Evolutionary conservation across 257 asterid species (phyloP), one percentile per base, ranked within the genome.

Genomic region (Vinca minor): DNA sequence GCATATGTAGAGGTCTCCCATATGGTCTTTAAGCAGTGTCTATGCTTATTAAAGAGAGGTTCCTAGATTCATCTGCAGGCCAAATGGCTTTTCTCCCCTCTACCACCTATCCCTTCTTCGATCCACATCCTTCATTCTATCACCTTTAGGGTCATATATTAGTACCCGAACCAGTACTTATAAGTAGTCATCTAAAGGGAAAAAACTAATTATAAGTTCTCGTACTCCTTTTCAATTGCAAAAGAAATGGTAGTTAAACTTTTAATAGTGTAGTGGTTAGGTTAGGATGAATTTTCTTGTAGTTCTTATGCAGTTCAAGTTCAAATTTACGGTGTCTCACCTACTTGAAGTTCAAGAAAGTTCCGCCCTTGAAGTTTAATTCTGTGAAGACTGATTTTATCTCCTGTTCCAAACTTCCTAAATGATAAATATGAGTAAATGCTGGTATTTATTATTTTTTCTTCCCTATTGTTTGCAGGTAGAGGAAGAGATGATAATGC

Each of bases 401-500:
- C 6, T 44, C 17, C 21, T 17, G 31, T 34, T 31, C 5, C 18
- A 55, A 28, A 55, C n/a, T n/a, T n/a, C n/a, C n/a, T n/a, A n/a
- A 29, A 5, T 34, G 14, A 32, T 56, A 56, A 17, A 31, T 18
- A 31, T n/a, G n/a, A 31, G 34, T 6, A 31, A 7, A 14, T 10
- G 46, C 52, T 70, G 32, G 17, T 31, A 15, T n/a, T 44, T 44
- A 13, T 17, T 21, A 17, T 17, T 31, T 18, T 17, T 18, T 18
- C 8, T 42, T 4, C 59, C 38, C 0, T 8, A 29, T 6, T 54
- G 4, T 60, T 68, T 76, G 71, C 77, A 88, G 96, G 93, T 89
- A 13, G 96, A 89, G 79, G 95, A 92, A 76, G 95, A 89, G 73
- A 84, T 92, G 95, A 62, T 89, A 72, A 92, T 89, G 98, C 91